Evolutionary conservation across 2,329 filamentous ascomycete genomes (phyloP).

Genomic region (Sclerotinia sclerotiorum): DNA sequence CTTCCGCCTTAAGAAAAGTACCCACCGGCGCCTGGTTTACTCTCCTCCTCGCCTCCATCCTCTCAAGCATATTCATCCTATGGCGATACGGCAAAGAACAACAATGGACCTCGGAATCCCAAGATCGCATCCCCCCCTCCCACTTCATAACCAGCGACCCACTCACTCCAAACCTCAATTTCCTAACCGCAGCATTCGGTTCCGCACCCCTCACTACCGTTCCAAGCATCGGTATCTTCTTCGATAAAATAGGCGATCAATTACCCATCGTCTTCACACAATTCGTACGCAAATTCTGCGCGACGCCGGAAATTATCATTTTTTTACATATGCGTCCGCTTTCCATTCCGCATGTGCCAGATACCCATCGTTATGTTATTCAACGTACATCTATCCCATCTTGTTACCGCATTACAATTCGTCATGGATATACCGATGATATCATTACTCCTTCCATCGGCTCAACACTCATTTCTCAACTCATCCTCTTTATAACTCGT

Average conservation of each 20-base stretch:
- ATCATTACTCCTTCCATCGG: slow-evolving; percentile 65
- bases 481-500: slow-evolving; percentile 51
- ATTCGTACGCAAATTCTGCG: slow-evolving; percentile 69
- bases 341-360: slow-evolving; percentile 55
- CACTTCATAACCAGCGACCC: slow-evolving; percentile 42
- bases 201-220: slow-evolving; percentile 47
- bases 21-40: slow-evolving; percentile 80
- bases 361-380: slow-evolving; percentile 50
- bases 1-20: slow-evolving; percentile 69
- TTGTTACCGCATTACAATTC: slow-evolving; percentile 67
- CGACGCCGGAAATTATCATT: slow-evolving; percentile 65
- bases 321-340: slow-evolving; percentile 73
- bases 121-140: slow-evolving; percentile 56
- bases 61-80: slow-evolving; percentile 66
- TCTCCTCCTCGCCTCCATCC: slow-evolving; percentile 59
- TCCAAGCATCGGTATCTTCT: slow-evolving; percentile 68
- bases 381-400: slow-evolving; percentile 49
- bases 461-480: slow-evolving; percentile 57
- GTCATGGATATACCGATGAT: slow-evolving; percentile 73
- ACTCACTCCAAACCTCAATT: slow-evolving; percentile 37
- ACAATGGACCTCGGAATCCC: slow-evolving; percentile 70
- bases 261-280: slow-evolving; percentile 69
- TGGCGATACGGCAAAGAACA: slow-evolving; percentile 79
- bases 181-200: slow-evolving; percentile 43
- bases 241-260: slow-evolving; percentile 70